Conservation (phyloP, 306 rosid species). For the Hippophae gyantsensis region DNA sequence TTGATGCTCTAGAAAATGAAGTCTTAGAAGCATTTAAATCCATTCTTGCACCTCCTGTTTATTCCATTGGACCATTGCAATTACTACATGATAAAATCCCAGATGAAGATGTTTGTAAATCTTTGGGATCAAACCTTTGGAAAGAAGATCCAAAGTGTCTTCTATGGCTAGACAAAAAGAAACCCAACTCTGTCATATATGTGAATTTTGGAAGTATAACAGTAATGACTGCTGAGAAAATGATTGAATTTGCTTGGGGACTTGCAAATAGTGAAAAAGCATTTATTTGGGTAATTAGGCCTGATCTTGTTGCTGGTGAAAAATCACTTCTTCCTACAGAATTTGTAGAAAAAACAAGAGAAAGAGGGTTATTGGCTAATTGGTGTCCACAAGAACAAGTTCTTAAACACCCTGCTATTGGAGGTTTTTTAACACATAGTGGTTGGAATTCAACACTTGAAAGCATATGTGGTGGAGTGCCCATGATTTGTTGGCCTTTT, state of each 20-base stretch:
- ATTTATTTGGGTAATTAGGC: conserved; percentile 54
- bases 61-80: conserved; percentile 53
- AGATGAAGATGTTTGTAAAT: neutral
- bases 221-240: conserved; percentile 40
- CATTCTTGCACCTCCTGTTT: conserved; percentile 34
- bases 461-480: conserved; percentile 47
- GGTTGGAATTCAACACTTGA: conserved; percentile 83
- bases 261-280: conserved; percentile 38
- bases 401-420: conserved; percentile 38
- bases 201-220: conserved; percentile 69
- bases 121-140: conserved; percentile 56
- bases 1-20: conserved; percentile 39
- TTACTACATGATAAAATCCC: conserved; percentile 21
- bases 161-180: conserved; percentile 44
- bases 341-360: conserved; percentile 26
- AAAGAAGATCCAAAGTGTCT: conserved; percentile 47
- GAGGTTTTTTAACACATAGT: conserved; percentile 55
- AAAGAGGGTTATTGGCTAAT: conserved; percentile 28
- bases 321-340: conserved; percentile 24
- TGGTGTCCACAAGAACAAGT: conserved; percentile 71
- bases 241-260: conserved; percentile 68
- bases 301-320: conserved; percentile 39
- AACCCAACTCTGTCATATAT: conserved; percentile 39
- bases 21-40: conserved; percentile 23
- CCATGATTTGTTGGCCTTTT: conserved; percentile 72